Percentiles rank a stretch among this genome's conserved stretches.
phyloP scores from a whole-genome alignment of 495 filamentous ascomycete genomes.

The Hyphodiscus hymeniophilus region DNA sequence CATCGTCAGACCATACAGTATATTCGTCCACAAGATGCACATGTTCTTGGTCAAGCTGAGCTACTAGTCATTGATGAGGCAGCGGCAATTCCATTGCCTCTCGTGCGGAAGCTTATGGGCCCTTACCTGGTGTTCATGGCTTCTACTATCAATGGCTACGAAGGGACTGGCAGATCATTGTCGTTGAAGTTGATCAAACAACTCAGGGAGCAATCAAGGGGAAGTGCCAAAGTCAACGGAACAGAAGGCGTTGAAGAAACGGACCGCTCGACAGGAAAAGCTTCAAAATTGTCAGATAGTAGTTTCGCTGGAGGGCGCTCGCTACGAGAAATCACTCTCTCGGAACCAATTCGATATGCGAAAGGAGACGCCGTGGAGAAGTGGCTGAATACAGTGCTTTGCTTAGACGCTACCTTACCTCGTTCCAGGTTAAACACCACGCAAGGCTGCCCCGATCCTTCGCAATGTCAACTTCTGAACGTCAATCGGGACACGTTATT shows the following conservation, averaged over 20 bases:
- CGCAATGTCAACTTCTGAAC: conserved; percentile 79
- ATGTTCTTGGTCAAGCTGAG: conserved; percentile 92
- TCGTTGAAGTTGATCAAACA: conserved; percentile 97
- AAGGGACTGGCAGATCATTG: conserved; percentile 91
- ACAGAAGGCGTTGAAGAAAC: conserved; percentile 56
- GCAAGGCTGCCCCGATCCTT: conserved; percentile 82
- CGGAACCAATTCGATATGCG: conserved; percentile 91
- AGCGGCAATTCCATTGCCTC: conserved; percentile 87
- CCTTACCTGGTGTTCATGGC: conserved; percentile 99
- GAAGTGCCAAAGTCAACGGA: conserved; percentile 38
- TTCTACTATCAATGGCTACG: conserved; percentile 98
- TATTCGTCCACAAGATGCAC: conserved; percentile 90
- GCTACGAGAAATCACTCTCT: conserved; percentile 85
- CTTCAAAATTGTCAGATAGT: conserved; percentile 50
- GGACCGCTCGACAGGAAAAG: conserved; percentile 63
- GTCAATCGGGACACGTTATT: conserved; percentile 97
- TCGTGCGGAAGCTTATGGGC: conserved; percentile 90
- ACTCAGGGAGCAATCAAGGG: conserved; percentile 82
- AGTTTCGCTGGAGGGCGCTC: conserved; percentile 59
- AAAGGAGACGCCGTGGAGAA: conserved; percentile 87
- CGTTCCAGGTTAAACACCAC: conserved; percentile 54
- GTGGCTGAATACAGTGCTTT: conserved; percentile 93
- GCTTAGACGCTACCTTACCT: conserved; percentile 83
- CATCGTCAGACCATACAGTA: conserved; percentile 99
- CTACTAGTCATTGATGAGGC: conserved; percentile 96